Conservation (phyloP, 1,284 basidiomycete genomes). For the Cutaneotrichosporon sp. region DNA sequence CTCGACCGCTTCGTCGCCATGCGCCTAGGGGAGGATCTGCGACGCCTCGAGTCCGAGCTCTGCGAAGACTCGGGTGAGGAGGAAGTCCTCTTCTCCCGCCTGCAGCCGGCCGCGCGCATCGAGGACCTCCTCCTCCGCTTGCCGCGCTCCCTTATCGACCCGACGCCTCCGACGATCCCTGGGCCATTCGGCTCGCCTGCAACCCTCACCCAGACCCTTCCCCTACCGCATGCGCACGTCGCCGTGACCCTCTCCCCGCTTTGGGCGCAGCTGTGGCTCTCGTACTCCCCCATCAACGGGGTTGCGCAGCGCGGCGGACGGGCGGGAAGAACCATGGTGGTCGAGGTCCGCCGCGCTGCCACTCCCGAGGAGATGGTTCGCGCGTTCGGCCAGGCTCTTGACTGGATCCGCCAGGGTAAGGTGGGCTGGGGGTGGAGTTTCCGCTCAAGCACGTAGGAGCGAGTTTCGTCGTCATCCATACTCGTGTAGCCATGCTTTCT, state of each 20-base stretch:
- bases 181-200: background rate
- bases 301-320: background rate
- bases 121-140: slow-evolving; percentile 39
- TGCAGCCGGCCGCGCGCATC: slow-evolving; percentile 36
- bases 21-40: slow-evolving; percentile 33
- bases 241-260: slow-evolving; percentile 29
- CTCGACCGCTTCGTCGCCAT: slow-evolving; percentile 44
- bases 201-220: slow-evolving; percentile 8
- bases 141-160: slow-evolving; percentile 21
- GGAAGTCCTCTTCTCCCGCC: slow-evolving; percentile 26
- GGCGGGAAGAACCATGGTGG: slow-evolving; percentile 22
- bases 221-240: slow-evolving; percentile 31
- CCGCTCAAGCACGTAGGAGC: background rate
- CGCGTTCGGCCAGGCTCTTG: slow-evolving; percentile 30
- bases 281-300: slow-evolving; percentile 18
- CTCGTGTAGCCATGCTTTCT: too few relatives aligned
- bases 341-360: slow-evolving; percentile 29
- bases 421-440: slow-evolving; percentile 28
- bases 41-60: slow-evolving; percentile 32
- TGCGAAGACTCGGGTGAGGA: slow-evolving; percentile 33
- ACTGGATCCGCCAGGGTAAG: slow-evolving; percentile 27
- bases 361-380: slow-evolving; percentile 26
- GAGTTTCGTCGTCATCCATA: too few relatives aligned
- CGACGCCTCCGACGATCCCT: background rate
- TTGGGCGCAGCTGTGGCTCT: slow-evolving; percentile 33